Base-by-base conservation (phyloP, 805 yeast species). In the Debaryomyces maramus region DNA sequence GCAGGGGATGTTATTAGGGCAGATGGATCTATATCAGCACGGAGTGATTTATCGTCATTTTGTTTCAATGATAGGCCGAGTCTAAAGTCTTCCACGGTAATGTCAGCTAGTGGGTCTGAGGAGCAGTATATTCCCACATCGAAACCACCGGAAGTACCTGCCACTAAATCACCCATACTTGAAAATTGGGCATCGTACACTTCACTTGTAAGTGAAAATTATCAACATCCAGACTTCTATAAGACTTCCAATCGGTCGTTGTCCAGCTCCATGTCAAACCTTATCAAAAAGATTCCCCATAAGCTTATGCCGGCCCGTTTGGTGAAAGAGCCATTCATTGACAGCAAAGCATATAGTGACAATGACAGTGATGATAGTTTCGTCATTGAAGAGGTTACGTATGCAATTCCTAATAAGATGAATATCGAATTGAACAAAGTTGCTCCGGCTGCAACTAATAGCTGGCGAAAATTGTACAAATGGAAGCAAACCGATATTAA, bases 61-160 rank as follows among this genome's bases (percentile, higher is more conserved):
- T 15, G 13, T 10, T 24, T 24, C 28, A 15, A 24, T 2, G 11
- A 3, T 6, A 24, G 6, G 5, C 6, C 13, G 6, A 24, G 8
- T 5, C 11, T 24, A 6, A 10, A 24, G 13, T 15, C 11, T 4
- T 20, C 29, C 3, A 22, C 36, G 6, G 9, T n/a, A 22, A 14
- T 33, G 36, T n/a, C 17, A 15, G 13, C 22, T n/a, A 21, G 22
- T 19, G 11, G 21, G 16, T 22, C 36, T 2, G 26, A 33, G n/a
- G 28, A 28, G 2, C 10, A 14, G 5, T 39, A 14, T 21, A 34
- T 34, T 16, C 41, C 41, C 7, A 32, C 37, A 5, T 7, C 30
- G 19, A 39, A 27, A 20, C 26, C 41, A 14, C 41, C 41, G 7
- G 14, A 26, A 13, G 33, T 38, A 5, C 41, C 41, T 15, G 6